Evolutionary conservation across 1,284 basidiomycete genomes (phyloP), one percentile per base, ranked within the genome.

Genomic region (Naganishia sp.): DNA sequence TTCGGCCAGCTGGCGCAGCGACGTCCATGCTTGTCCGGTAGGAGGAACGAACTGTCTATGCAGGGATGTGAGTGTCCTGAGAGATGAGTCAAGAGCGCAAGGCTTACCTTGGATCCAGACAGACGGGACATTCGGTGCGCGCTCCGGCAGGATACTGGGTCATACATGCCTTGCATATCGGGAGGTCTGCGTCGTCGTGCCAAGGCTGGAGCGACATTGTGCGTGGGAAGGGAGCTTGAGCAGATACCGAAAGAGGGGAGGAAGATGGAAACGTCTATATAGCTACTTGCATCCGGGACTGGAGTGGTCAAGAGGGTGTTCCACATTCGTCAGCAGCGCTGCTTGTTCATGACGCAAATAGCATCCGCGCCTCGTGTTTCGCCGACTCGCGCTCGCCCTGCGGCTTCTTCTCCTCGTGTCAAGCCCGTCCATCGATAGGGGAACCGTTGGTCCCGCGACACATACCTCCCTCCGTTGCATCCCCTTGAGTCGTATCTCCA

Each of bases 91-190:
- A 25, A n/a, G 28, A 31, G 39, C 9, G 55, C n/a, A 61, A 33
- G 33, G 42, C 64, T 57, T 46, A 68, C 67, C 67, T 52, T 16
- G 56, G 44, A 36, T 65, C 67, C 6, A 56, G 55, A 52, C 56
- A 53, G 23, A 63, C 67, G 70, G 68, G 55, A 75, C 77, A 78
- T n/a, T 72, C 56, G 5, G 65, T 64, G 9, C 67, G 55, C 0
- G 68, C 56, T 18, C 56, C 56, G 23, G 49, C 31, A 23, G 73
- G 63, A 55, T 75, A 80, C 57, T 80, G 78, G 10, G 76, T 80
- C 21, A 74, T 78, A 56, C 78, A 80, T 5, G 76, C 74, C 28
- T 65, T 72, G 68, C 78, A 80, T 25, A 80, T 74, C 0, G 77
- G 77, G 10, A 78, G 72, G 3, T 71, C 56, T 0, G 71, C 72